Base-by-base conservation (phyloP, 2,329 filamentous ascomycete genomes). In the Lasiodiplodia citricola region DNA sequence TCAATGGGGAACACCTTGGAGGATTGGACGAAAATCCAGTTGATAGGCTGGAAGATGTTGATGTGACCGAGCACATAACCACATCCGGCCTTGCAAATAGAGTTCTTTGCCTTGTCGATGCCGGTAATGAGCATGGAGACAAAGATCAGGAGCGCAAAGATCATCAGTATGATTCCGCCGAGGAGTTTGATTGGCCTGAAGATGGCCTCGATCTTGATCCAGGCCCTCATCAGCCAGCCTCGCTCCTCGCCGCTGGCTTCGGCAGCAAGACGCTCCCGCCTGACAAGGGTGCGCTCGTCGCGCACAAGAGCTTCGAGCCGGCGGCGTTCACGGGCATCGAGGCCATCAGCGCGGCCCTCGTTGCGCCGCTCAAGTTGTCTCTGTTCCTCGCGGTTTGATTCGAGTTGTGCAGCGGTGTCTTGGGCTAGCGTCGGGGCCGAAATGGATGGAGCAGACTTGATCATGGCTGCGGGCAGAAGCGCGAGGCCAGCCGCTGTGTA, bases 71-170 rank as follows among this genome's bases (percentile, higher is more conserved):
- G 86, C 62, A 98, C 92, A 81, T 97, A 99, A 71, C 96, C 96
- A 78, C 96, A 99, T 74, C 89, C 90, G 69, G 90, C 85, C 79
- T 96, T 95, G 87, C 96, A 99, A 71, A 96, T 84, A 3, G 94
- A 97, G 83, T 98, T 97, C 80, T 92, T 94, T 44, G 94, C 93
- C 83, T 98, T 98, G 87, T 99, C 96, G 75, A 98, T 94, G 73
- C 90, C 92, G 0, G 95, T 98, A 77, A 98, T 92, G 73, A 98
- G 87, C 93, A 99, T 98, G 14, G 93, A 97, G 10, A 91, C 87
- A 87, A 93, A 97, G 73, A 96, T 87, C 52, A 97, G 73, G 16
- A 97, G 80, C 0, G 92, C 86, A 25, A 97, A 78, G 1, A 93
- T 72, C 38, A 97, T 85, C 2, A 98, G 83, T 0, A 97, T 73